Base-by-base conservation (phyloP, 352 stramenopile genomes). In the Phytophthora parvispora region DNA sequence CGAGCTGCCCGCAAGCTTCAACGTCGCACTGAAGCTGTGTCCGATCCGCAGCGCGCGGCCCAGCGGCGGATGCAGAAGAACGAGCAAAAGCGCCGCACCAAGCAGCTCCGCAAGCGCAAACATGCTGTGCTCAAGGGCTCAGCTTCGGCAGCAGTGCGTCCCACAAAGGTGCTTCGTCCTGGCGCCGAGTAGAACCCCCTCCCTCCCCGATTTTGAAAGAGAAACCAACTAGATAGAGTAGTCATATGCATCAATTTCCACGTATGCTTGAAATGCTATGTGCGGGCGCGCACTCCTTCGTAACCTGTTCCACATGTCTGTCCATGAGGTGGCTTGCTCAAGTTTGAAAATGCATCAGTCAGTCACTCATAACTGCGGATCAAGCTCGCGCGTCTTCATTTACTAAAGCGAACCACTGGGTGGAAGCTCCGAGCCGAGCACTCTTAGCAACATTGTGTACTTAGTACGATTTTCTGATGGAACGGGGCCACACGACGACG, bases 101-200 rank as follows among this genome's bases (percentile, higher is more conserved):
- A 96, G 78, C 87, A 97, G 71, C 55, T 95, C 47, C 93, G 93
- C 64, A 97, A 97, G 73, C 87, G 91, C 68, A 97, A 97, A 76
- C 86, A 91, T 64, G 80, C 86, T n/a, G 76, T 96, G 29, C 61
- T 96, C 55, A 97, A 97, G 72, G 90, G 90, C 38, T 86, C 87
- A 4, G 65, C 76, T 4, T 93, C 87, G 43, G 81, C 82, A n/a
- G 87, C 74, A 47, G 78, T 84, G 31, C 78, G 78, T 9, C 72
- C 81, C 20, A 78, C 64, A 34, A 95, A 95, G 78, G 69, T 77
- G 40, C 69, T 76, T 66, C 87, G 87, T 36, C 87, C 87, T 25
- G 86, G 87, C 50, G 82, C 84, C 16, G 70, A 92, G 55, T 93
- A 84, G 45, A 67, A 24, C 10, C 12, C 20, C 43, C 27, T 29